A percentile compares a stretch with the other conserved stretches of the same genome.
Conservation (phyloP, 2,329 filamentous ascomycete genomes). For the Aspergillus sojae region DNA sequence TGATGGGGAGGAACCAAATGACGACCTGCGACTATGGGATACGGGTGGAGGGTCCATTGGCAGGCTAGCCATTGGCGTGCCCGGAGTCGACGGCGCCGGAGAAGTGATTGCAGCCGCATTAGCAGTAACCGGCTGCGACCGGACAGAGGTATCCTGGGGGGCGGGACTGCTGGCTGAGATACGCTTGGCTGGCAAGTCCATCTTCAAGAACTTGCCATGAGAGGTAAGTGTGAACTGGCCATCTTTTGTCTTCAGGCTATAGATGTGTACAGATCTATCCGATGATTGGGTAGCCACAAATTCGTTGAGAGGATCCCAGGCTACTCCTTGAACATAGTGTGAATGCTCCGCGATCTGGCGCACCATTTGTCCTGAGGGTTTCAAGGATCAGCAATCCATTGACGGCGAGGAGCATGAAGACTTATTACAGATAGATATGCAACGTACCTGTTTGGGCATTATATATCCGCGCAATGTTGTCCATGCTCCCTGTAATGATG, state of each 20-base stretch:
- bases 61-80: conserved; percentile 85
- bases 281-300: conserved; percentile 98
- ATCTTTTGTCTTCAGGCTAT: conserved; percentile 93
- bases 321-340: conserved; percentile 96
- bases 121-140: conserved; percentile 35
- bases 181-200: conserved; percentile 87
- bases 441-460: conserved; percentile 81
- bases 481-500: conserved; percentile 99
- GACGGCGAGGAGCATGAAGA: not conserved
- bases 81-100: conserved; percentile 85
- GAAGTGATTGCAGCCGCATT: conserved; percentile 67
- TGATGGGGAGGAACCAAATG: conserved; percentile 77
- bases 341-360: conserved; percentile 96
- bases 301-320: conserved; percentile 97
- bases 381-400: conserved; percentile 26
- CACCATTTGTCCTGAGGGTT: conserved; percentile 63
- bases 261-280: conserved; percentile 96
- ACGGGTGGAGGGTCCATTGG: conserved; percentile 97
- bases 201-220: conserved; percentile 80
- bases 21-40: conserved; percentile 91
- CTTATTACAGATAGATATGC: conserved; percentile 1
- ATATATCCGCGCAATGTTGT: conserved; percentile 96
- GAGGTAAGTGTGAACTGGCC: conserved; percentile 85
- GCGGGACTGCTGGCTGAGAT: conserved; percentile 92
- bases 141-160: conserved; percentile 70